A percentile compares a stretch with the other conserved stretches of the same genome.
These are phyloP conservation scores for Leccinum colubrinum DNA, from an alignment of 1,284 basidiomycete species.

Conservation along the genomic window DNA sequence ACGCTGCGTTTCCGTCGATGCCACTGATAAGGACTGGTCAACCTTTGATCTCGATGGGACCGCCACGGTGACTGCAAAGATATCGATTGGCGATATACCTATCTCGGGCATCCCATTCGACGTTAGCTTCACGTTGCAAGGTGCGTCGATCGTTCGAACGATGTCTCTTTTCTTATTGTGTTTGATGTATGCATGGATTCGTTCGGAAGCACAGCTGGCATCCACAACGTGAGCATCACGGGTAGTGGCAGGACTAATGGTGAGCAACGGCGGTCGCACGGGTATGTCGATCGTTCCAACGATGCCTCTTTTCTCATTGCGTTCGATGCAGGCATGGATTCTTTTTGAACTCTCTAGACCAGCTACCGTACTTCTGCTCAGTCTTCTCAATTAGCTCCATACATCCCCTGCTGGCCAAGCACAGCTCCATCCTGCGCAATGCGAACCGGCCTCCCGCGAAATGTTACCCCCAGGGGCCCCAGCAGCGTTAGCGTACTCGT, in stretches of 20 bases:
- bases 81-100: slow-evolving; percentile 65
- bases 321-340: slow-evolving; percentile 43
- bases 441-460: too few relatives aligned
- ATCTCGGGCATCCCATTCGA: slow-evolving; percentile 66
- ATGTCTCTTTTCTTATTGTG: not conserved
- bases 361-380: too few relatives aligned
- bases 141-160: slow-evolving; percentile 27
- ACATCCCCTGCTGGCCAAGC: too few relatives aligned
- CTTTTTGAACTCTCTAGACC: slow-evolving; percentile 6
- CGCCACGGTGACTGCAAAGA: slow-evolving; percentile 62
- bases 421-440: too few relatives aligned
- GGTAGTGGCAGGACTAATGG: slow-evolving; percentile 62
- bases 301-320: not conserved
- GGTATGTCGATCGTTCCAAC: too few relatives aligned
- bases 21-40: slow-evolving; percentile 50
- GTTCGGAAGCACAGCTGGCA: slow-evolving; percentile 48
- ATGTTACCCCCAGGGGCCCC: too few relatives aligned
- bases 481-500: too few relatives aligned
- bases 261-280: slow-evolving; percentile 30
- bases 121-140: slow-evolving; percentile 53
- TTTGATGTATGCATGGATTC: slow-evolving; percentile 44
- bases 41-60: slow-evolving; percentile 55
- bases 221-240: slow-evolving; percentile 54
- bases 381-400: too few relatives aligned
- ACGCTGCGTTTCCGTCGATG: slow-evolving; percentile 54